These are phyloP conservation scores for Knoxdaviesia capensis DNA, from an alignment of 2,329 filamentous ascomycete species.

Conservation along the genomic window DNA sequence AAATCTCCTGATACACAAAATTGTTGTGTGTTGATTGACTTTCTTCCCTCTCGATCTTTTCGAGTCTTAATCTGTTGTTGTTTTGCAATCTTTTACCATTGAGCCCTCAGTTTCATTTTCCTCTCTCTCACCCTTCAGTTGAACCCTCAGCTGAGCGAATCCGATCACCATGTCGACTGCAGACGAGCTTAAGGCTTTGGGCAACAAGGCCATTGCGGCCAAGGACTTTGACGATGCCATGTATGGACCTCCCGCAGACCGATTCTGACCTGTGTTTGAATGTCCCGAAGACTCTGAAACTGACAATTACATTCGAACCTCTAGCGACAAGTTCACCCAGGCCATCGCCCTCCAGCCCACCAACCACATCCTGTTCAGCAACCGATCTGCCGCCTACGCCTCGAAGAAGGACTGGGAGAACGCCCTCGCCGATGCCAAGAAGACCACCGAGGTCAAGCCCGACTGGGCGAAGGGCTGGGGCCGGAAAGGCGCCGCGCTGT, in stretches of 20 bases:
- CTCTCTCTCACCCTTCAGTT: too few relatives aligned
- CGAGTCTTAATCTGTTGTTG: too few relatives aligned
- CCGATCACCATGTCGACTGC: slow-evolving; percentile 30
- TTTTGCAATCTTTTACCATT: too few relatives aligned
- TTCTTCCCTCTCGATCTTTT: too few relatives aligned
- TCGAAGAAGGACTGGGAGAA: slow-evolving; percentile 77
- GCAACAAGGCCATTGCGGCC: slow-evolving; percentile 94
- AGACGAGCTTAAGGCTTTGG: slow-evolving; percentile 81
- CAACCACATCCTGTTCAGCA: slow-evolving; percentile 97
- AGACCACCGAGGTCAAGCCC: slow-evolving; percentile 85
- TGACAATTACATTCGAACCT: slow-evolving; percentile 1
- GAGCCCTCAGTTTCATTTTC: too few relatives aligned
- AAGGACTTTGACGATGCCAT: slow-evolving; percentile 94
- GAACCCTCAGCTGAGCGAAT: too few relatives aligned
- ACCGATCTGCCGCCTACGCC: slow-evolving; percentile 73
- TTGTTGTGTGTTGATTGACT: too few relatives aligned
- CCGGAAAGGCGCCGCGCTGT: slow-evolving; percentile 77
- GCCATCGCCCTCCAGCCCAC: slow-evolving; percentile 72
- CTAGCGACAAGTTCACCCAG: slow-evolving; percentile 80
- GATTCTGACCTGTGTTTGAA: background rate
- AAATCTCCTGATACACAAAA: too few relatives aligned
- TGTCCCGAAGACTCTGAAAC: background rate
- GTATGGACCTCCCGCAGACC: slow-evolving; percentile 34
- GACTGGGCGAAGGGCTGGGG: slow-evolving; percentile 98
- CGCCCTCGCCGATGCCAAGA: slow-evolving; percentile 75